Percentiles rank a stretch among this genome's conserved stretches.
These are phyloP conservation scores for Balansia obtecta DNA, from an alignment of 2,329 filamentous ascomycete genomes.

Conservation along the genomic window DNA sequence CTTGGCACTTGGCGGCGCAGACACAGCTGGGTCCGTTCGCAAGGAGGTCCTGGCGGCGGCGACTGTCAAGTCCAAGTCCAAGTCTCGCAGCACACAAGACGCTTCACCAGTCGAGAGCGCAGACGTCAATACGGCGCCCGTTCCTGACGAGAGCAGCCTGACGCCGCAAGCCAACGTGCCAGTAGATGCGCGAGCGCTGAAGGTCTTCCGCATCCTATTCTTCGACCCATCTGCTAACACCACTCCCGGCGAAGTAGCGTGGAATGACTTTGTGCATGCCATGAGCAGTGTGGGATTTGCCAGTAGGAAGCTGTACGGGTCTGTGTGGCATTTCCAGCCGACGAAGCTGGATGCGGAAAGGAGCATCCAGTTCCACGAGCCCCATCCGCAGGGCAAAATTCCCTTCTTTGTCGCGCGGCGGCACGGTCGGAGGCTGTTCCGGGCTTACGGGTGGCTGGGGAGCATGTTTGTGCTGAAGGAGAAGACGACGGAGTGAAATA, in stretches of 20 bases:
- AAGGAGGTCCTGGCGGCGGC: neutral
- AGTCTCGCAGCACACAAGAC: conserved; percentile 6
- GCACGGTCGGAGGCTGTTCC: conserved; percentile 33
- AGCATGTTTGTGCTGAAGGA: conserved; percentile 27
- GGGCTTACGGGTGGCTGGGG: conserved; percentile 38
- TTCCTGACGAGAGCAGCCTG: neutral
- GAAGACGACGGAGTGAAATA: neutral
- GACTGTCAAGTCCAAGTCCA: conserved; percentile 11
- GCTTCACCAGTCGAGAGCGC: neutral
- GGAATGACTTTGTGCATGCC: conserved; percentile 41
- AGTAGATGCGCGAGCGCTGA: conserved; percentile 21
- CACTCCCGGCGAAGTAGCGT: conserved; percentile 34
- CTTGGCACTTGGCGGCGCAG: conserved; percentile 8
- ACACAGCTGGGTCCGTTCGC: neutral
- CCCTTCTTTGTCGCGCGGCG: conserved; percentile 31
- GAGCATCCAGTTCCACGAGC: conserved; percentile 48
- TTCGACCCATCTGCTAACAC: conserved; percentile 21
- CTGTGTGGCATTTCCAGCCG: conserved; percentile 46
- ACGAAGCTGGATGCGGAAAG: conserved; percentile 26
- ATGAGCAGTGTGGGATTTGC: conserved; percentile 37
- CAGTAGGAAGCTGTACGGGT: conserved; percentile 45
- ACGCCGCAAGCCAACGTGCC: conserved; percentile 3
- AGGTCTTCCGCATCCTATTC: conserved; percentile 30
- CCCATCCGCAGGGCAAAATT: conserved; percentile 42
- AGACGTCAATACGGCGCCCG: neutral